Conservation (phyloP, 1,284 basidiomycete species). For the Rhodotorula sp. region DNA sequence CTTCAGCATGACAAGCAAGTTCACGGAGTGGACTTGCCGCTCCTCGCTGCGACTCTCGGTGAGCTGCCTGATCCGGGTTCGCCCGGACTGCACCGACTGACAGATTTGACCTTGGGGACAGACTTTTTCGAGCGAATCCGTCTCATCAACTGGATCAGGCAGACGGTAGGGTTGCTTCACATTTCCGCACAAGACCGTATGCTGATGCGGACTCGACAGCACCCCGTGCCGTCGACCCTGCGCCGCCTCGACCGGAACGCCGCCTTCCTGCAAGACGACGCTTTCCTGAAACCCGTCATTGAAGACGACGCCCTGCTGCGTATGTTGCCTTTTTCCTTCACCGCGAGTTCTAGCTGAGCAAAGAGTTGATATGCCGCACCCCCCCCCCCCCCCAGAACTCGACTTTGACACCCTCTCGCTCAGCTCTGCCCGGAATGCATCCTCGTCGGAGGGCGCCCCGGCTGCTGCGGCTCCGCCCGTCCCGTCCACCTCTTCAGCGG, state of each 20-base stretch:
- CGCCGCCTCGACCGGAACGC: constrained; percentile 59
- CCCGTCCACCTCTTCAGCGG: background rate
- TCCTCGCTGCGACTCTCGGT: constrained; percentile 58
- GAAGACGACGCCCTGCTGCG: constrained; percentile 85
- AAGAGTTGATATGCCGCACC: too few species aligned
- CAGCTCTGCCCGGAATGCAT: background rate
- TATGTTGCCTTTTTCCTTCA: constrained; percentile 51
- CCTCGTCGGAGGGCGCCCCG: background rate
- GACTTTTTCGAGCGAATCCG: constrained; percentile 72
- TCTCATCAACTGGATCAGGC: constrained; percentile 81
- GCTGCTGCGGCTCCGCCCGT: too few species aligned
- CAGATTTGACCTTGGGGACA: background rate
- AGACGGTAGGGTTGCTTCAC: constrained; percentile 54
- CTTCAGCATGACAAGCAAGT: constrained; percentile 63
- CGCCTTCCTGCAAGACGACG: constrained; percentile 66
- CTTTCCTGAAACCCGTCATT: constrained; percentile 71
- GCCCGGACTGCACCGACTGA: too few species aligned
- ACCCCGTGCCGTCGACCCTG: constrained; percentile 54
- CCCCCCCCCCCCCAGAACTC: constrained; percentile 53
- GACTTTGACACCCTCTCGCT: constrained; percentile 56
- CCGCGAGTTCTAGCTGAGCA: too few species aligned
- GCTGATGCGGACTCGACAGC: constrained; percentile 18
- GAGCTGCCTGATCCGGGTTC: constrained; percentile 38
- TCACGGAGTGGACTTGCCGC: constrained; percentile 65
- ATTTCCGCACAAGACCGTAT: background rate